Base-by-base conservation (phyloP, 345 rosid species). In the Erodium maritimum region DNA sequence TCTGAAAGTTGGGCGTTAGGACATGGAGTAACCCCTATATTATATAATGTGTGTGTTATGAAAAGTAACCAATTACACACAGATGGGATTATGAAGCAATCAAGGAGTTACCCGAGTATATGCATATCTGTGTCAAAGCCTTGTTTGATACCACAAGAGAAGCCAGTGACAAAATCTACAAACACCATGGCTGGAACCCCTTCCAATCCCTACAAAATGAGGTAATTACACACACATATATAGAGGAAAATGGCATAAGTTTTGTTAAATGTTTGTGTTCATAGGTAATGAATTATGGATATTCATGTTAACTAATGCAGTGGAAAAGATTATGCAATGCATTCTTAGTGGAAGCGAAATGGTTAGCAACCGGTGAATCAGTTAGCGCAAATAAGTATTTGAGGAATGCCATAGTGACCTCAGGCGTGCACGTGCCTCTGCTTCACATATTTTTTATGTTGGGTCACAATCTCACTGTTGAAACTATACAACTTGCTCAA, bases 271-370 rank as follows among this genome's bases (percentile, higher is more conserved):
- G n/a, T n/a, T n/a, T n/a, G n/a, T n/a, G n/a, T n/a, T n/a, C n/a
- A n/a, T n/a, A n/a, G n/a, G n/a, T n/a, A n/a, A n/a, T n/a, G n/a
- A n/a, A n/a, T n/a, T n/a, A n/a, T n/a, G n/a, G n/a, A n/a, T n/a
- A n/a, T n/a, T n/a, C n/a, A n/a, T n/a, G n/a, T n/a, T n/a, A n/a
- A n/a, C n/a, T n/a, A 55, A 5, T 24, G 59, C 29, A 80, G 95
- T 87, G 88, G 88, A 61, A 23, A 50, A 69, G 52, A 22, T 71
- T 87, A 67, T 72, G 78, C 68, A 61, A 65, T 9, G 86, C 90
- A 52, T 84, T 82, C 62, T 60, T 82, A 54, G 77, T 73, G 0
- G 90, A 87, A 70, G 88, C 85, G 20, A 71, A 46, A 63, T 87
- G 90, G 90, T 80, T 78, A 61, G 21, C 52, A 13, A 72, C 66